These are phyloP conservation scores for Gymnopilus junonius DNA, from an alignment of 768 basidiomycete genomes.

Conservation along the genomic window DNA sequence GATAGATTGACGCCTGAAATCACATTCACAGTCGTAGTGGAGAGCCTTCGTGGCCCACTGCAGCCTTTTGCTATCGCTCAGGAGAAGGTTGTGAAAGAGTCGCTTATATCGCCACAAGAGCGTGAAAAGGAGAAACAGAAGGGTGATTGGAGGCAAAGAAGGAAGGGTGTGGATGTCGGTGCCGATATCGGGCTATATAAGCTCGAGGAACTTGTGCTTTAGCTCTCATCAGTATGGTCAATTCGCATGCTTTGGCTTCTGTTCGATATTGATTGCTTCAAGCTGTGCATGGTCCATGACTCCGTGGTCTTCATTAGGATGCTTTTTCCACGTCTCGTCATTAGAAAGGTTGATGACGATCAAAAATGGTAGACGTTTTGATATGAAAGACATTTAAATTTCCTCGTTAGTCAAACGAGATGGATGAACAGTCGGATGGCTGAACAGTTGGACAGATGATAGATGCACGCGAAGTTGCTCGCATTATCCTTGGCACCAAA, in stretches of 20 bases:
- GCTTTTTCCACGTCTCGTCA: background rate
- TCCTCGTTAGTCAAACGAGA: background rate
- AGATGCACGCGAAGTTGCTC: background rate
- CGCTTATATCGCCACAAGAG: constrained; percentile 33
- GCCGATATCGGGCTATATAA: constrained; percentile 69
- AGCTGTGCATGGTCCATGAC: background rate
- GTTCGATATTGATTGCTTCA: background rate
- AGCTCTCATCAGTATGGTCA: constrained; percentile 9
- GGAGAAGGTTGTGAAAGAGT: constrained; percentile 48
- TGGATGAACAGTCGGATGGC: background rate
- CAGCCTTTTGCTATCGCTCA: constrained; percentile 67
- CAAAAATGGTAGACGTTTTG: background rate
- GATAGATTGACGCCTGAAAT: constrained; percentile 62
- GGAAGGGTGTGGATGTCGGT: constrained; percentile 44
- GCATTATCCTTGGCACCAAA: background rate
- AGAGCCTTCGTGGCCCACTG: constrained; percentile 61
- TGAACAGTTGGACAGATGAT: background rate
- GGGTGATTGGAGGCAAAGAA: constrained; percentile 56
- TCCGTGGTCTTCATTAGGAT: background rate
- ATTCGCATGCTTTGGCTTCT: background rate
- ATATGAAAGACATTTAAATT: background rate
- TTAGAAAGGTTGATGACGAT: background rate
- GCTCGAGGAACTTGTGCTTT: constrained; percentile 71
- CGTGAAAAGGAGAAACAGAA: constrained; percentile 36
- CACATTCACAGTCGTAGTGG: constrained; percentile 48